These are phyloP conservation scores for Nicotiana attenuata DNA, from an alignment of 257 asterid genomes.

Conservation along the genomic window DNA sequence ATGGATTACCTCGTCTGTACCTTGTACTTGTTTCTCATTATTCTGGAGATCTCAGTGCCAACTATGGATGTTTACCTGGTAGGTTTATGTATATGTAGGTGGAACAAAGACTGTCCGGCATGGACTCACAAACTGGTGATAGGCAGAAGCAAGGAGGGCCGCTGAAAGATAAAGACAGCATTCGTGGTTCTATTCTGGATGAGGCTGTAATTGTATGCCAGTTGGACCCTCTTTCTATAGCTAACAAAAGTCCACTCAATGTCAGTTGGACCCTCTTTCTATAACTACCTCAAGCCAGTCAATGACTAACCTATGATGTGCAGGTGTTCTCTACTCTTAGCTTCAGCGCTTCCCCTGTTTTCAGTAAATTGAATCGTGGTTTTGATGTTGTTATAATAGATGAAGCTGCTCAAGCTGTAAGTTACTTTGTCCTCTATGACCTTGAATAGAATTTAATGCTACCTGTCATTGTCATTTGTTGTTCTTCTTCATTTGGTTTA, in stretches of 20 bases:
- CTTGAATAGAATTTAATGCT: neutral
- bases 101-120: slow-evolving; percentile 74
- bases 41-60: neutral
- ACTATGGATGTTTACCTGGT: neutral
- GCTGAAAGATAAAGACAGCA: slow-evolving; percentile 65
- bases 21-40: slow-evolving; percentile 8
- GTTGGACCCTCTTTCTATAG: slow-evolving; percentile 11
- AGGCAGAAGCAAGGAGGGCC: slow-evolving; percentile 86
- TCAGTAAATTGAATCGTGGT: slow-evolving; percentile 76
- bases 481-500: neutral
- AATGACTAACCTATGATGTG: slow-evolving; percentile 23
- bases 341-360: slow-evolving; percentile 80
- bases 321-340: slow-evolving; percentile 99
- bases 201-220: slow-evolving; percentile 86
- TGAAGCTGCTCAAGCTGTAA: slow-evolving; percentile 99
- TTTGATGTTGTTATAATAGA: slow-evolving; percentile 96
- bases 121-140: slow-evolving; percentile 65
- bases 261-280: slow-evolving; percentile 13
- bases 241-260: slow-evolving; percentile 6
- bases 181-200: slow-evolving; percentile 83
- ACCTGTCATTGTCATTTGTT: neutral
- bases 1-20: slow-evolving; percentile 84
- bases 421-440: slow-evolving; percentile 16
- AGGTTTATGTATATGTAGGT: slow-evolving; percentile 42
- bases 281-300: slow-evolving; percentile 14